Evolutionary conservation across 2,329 filamentous ascomycete genomes (phyloP).

Genomic region (Cercospora canescens): DNA sequence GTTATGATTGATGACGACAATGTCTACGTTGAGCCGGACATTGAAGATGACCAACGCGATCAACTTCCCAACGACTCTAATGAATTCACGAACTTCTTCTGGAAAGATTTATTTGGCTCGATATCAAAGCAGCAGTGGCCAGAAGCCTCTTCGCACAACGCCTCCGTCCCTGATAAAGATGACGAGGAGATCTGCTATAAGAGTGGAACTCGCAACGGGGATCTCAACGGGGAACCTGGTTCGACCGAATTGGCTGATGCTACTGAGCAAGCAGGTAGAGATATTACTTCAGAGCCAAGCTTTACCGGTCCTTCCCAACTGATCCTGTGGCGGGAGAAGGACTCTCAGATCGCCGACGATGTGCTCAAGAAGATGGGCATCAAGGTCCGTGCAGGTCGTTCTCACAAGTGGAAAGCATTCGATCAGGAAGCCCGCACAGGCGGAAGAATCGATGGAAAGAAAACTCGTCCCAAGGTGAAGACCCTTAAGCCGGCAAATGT

Average conservation of each 20-base stretch:
- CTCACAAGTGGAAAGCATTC: background rate
- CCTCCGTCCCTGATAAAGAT: background rate
- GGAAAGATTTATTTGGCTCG: background rate
- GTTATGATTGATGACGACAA: background rate
- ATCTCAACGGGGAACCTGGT: no score
- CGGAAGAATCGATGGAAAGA: constrained; percentile 14
- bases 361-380: constrained; percentile 8
- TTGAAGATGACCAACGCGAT: constrained; percentile 2
- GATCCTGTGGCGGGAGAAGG: constrained; percentile 12
- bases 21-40: constrained; percentile 1
- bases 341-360: constrained; percentile 12
- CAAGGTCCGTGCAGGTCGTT: background rate
- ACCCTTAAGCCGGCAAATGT: background rate
- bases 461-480: constrained; percentile 8
- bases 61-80: background rate
- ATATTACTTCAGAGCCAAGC: background rate
- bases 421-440: background rate
- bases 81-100: background rate
- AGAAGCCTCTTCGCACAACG: background rate
- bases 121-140: background rate
- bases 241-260: no score
- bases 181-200: background rate
- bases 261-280: background rate
- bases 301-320: constrained; percentile 14
- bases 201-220: no score